Evolutionary conservation across 805 yeast genomes (phyloP), one percentile per base, ranked within the genome.

Genomic region (Vanderwaltozyma tropicalis): DNA sequence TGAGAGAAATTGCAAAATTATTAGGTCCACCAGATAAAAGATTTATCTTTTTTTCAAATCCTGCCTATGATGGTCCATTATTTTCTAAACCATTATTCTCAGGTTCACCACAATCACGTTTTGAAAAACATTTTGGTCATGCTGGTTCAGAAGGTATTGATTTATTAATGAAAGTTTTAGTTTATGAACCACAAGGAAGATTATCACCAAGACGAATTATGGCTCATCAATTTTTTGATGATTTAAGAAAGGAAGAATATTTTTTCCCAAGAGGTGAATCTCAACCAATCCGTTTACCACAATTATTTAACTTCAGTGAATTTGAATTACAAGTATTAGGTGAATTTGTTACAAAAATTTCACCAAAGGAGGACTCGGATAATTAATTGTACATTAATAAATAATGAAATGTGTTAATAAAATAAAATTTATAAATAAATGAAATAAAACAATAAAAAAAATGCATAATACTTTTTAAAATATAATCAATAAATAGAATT

Each of bases 141-240:
- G 88, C 94, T 15, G 80, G 95, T 14, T 77, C 80, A 1, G 84
- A 78, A 42, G 96, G 95, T 19, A 72, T 92, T 42, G 96, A 89
- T 59, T 69, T 92, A 47, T 67, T 92, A 51, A 71, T 81, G 68
- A 72, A 73, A 41, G 76, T 92, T 32, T 72, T 92, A 45, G 94
- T 86, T 34, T 92, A 92, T 63, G 92, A 87, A 45, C 99, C 99
- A 13, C 82, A 79, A 37, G 64, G 68, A 40, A 76, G 99, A 59
- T 72, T 85, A 42, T 71, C 81, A 32, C 89, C 97, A 35, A 73
- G 80, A 54, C 72, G 80, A 49, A 86, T 89, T 8, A 65, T 92
- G 69, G 76, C 88, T 7, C 96, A 89, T 65, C 80, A 81, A 19
- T 92, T 86, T 60, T 89, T 89, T 58, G 81, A 85, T 58, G 95